Conservation (phyloP, 1,284 basidiomycete genomes). For the Hymenochaete sp. region DNA sequence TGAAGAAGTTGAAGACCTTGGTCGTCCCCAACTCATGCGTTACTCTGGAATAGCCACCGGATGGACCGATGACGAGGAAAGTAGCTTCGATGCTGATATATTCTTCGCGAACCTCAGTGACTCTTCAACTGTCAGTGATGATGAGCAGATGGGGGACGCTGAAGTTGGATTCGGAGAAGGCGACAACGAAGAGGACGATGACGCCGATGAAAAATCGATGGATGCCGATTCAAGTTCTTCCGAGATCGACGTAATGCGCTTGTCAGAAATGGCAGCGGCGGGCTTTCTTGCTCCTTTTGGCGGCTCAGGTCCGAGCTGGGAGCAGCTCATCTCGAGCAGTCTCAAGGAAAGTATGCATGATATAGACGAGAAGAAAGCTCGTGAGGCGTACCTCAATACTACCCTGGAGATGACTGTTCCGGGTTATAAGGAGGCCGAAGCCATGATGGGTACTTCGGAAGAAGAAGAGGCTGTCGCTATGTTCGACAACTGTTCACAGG, state of each 20-base stretch:
- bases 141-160: conserved; percentile 22
- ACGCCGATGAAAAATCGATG: conserved; percentile 31
- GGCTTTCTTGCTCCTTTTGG: conserved; percentile 18
- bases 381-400: conserved; percentile 30
- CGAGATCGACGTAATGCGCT: conserved; percentile 17
- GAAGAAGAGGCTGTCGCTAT: conserved; percentile 32
- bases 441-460: conserved; percentile 36
- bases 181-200: conserved; percentile 31
- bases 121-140: conserved; percentile 27
- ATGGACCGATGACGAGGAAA: conserved; percentile 58
- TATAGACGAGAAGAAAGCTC: conserved; percentile 37
- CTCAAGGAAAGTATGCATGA: conserved; percentile 48
- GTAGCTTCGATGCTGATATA: conserved; percentile 69
- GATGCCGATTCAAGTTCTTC: conserved; percentile 24
- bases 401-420: conserved; percentile 25
- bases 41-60: conserved; percentile 55
- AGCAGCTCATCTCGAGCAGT: conserved; percentile 59
- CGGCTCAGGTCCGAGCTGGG: conserved; percentile 50
- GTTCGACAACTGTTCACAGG: conserved; percentile 16
- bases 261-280: conserved; percentile 33
- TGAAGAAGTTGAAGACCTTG: conserved; percentile 35
- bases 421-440: conserved; percentile 27
- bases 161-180: conserved; percentile 32
- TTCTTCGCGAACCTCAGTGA: conserved; percentile 62
- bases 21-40: conserved; percentile 28